These are phyloP conservation scores for Diddensiella transvaalensis DNA, from an alignment of 805 yeast species.

Conservation along the genomic window DNA sequence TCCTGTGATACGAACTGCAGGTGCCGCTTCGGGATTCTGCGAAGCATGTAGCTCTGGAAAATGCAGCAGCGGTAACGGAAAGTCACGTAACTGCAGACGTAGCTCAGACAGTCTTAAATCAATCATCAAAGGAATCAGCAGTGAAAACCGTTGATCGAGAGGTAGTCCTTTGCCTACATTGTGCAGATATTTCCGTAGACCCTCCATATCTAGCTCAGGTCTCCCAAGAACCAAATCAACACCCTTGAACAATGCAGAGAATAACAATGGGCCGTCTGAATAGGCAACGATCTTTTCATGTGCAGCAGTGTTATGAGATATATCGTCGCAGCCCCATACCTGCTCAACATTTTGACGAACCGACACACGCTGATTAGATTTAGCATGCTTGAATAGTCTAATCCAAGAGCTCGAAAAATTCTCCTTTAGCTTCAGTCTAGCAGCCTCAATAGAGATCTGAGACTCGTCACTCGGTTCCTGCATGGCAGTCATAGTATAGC, in stretches of 20 bases:
- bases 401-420: conserved; percentile 69
- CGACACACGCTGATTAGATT: conserved; percentile 30
- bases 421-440: conserved; percentile 40
- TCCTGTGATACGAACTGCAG: conserved; percentile 47
- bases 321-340: conserved; percentile 27
- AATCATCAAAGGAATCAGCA: conserved; percentile 60
- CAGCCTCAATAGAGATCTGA: conserved; percentile 30
- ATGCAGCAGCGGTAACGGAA: conserved; percentile 76
- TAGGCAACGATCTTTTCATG: conserved; percentile 48
- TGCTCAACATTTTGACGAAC: conserved; percentile 37
- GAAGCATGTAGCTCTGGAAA: conserved; percentile 52
- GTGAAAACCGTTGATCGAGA: conserved; percentile 58
- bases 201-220: conserved; percentile 49
- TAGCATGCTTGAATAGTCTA: conserved; percentile 46
- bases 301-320: conserved; percentile 37
- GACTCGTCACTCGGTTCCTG: conserved; percentile 1
- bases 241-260: conserved; percentile 48
- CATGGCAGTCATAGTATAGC: conserved; percentile 8
- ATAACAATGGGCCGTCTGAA: conserved; percentile 48
- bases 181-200: conserved; percentile 59
- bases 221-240: conserved; percentile 46
- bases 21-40: conserved; percentile 30
- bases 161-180: conserved; percentile 85
- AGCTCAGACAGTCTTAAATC: conserved; percentile 57
- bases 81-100: conserved; percentile 73